A percentile compares a stretch with the other conserved stretches of the same genome.
These are phyloP conservation scores for Candida tammaniensis DNA, from an alignment of 805 yeast genomes.

Conservation along the genomic window DNA sequence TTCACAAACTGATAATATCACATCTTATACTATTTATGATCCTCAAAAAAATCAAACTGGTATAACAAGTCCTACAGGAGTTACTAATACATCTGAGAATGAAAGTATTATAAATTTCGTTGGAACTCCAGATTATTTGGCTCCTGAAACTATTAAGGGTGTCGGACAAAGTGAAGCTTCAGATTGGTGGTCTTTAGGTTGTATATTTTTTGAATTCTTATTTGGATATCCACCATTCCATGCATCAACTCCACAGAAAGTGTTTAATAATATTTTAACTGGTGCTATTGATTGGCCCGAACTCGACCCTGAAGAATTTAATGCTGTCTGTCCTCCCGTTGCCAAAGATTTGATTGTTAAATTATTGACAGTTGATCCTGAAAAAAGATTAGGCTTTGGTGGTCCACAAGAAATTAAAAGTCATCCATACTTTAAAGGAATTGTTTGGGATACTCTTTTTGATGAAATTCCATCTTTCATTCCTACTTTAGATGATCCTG, in stretches of 20 bases:
- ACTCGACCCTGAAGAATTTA: constrained; percentile 48
- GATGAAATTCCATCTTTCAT: constrained; percentile 76
- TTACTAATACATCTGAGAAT: not conserved
- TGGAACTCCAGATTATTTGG: constrained; percentile 97
- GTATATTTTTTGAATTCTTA: constrained; percentile 86
- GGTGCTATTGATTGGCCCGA: constrained; percentile 85
- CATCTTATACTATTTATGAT: constrained; percentile 65
- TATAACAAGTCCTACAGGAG: not conserved
- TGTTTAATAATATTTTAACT: constrained; percentile 74
- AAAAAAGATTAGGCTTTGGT: constrained; percentile 66
- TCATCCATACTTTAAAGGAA: constrained; percentile 73
- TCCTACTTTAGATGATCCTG: constrained; percentile 77
- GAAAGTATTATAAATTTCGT: constrained; percentile 64
- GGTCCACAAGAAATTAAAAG: constrained; percentile 76
- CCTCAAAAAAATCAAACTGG: constrained; percentile 52
- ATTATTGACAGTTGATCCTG: constrained; percentile 63
- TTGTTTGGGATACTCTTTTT: constrained; percentile 74
- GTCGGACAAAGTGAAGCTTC: constrained; percentile 76
- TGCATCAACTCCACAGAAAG: constrained; percentile 72
- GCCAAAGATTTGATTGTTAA: constrained; percentile 73
- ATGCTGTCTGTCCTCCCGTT: constrained; percentile 51
- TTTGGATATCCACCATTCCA: constrained; percentile 96
- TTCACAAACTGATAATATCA: constrained; percentile 16
- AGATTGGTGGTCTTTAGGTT: constrained; percentile 99
- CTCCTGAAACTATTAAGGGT: constrained; percentile 93